These are phyloP conservation scores for Hibiscus mutabilis DNA, from an alignment of 345 rosid species.

Conservation along the genomic window DNA sequence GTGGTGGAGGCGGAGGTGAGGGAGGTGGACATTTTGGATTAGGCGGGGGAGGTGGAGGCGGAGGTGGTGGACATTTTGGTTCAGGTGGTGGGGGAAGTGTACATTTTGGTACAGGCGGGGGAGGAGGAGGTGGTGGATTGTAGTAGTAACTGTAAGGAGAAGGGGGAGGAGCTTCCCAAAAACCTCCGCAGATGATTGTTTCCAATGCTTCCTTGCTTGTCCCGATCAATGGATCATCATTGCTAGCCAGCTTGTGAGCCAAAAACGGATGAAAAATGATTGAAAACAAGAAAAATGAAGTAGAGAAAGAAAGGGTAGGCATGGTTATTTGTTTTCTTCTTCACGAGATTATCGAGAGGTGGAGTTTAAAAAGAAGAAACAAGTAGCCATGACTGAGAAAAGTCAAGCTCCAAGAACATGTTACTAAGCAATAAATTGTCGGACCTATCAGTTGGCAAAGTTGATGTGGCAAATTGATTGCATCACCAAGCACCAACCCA, in stretches of 20 bases:
- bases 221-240: background rate
- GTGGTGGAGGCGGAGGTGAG: background rate
- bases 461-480: no score
- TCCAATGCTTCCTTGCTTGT: constrained; percentile 20
- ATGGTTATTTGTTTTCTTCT: background rate
- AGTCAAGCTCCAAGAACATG: background rate
- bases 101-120: background rate
- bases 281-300: constrained; percentile 1
- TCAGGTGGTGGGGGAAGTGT: background rate
- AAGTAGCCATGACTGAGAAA: background rate
- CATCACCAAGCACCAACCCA: no score
- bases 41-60: background rate
- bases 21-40: background rate
- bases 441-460: no score
- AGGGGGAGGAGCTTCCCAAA: constrained; percentile 12
- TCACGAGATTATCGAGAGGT: background rate
- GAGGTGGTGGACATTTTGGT: background rate
- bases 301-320: constrained; percentile 4
- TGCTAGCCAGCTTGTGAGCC: background rate
- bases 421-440: background rate
- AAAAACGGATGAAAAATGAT: constrained; percentile 5
- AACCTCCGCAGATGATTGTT: constrained; percentile 13
- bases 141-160: background rate
- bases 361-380: background rate
- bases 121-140: background rate